Base-by-base conservation (phyloP, 495 filamentous ascomycete species). In the Aspergillus nanangensis region DNA sequence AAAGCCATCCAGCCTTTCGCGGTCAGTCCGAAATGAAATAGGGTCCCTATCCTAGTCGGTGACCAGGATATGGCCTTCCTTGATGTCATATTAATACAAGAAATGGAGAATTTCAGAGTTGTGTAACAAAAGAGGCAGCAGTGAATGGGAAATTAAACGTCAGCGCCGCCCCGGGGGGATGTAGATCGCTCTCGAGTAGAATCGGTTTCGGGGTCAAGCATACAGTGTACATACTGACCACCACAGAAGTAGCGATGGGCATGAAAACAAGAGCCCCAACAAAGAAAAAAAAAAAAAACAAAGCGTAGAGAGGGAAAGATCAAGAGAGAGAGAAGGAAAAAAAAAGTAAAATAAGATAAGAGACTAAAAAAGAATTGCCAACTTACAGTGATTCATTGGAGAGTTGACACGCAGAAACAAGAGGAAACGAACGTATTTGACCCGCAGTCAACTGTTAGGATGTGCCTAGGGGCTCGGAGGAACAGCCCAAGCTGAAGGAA, bases 381-480 rank as follows among this genome's bases (percentile, higher is more conserved):
- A 47, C 60, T 56, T 55, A 66, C 60, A 49, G 33, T 56, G 56
- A 60, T 60, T 60, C 56, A 60, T 60, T 53, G 40, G 50, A 31
- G 42, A 48, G 38, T 7, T n/a, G n/a, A n/a, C 31, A 45, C 45
- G 39, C 44, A 8, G 22, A 39, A 32, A 21, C 14, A 42, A 27
- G 17, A n/a, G n/a, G n/a, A n/a, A n/a, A n/a, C n/a, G n/a, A 20
- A 18, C 41, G 34, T 37, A 45, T 35, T 5, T 41, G 15, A 17
- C 23, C 23, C 38, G 35, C 39, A 25, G 47, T 17, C 42, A 13
- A 38, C 27, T 38, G n/a, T n/a, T n/a, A n/a, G n/a, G n/a, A n/a
- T 41, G 32, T 40, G 35, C 15, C 33, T 38, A 44, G 37, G 43
- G 38, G 42, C n/a, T 47, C 31, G 25, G 25, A 46, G 46, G 45